Evolutionary conservation across 192 early-diverging fungal genomes (phyloP), one percentile per base, ranked within the genome.

Genomic region (Rhizoclosmatium sp.): DNA sequence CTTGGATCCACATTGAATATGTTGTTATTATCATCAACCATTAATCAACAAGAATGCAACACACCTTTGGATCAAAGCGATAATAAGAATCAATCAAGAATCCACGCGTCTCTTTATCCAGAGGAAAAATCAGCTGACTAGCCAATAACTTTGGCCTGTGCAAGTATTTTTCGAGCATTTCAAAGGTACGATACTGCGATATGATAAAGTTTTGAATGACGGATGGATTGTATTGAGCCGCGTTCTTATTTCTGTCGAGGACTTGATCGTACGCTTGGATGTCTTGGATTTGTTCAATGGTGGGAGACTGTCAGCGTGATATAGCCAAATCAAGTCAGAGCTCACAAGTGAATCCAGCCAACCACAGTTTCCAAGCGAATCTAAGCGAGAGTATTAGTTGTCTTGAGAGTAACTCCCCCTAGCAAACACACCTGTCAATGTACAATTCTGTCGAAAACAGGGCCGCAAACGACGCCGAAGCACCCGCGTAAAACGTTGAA

Each of bases 41-140:
- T 31, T 0, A 31, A 31, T 31, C 3, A 14, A 0, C 31, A 31
- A 31, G 31, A 31, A 31, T 31, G 31, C 31, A 31, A 31, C 31
- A 64, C 39, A 89, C 87, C 41, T 68, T 58, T 39, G 71, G 76
- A 19, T 85, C 82, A 67, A 87, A 86, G 40, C 58, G 31, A 72
- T 90, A 90, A 76, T 88, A 90, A 14, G 84, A 76, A 54, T 84
- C 80, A 48, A 89, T 85, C 31, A 89, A 75, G 41, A 60, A 83
- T 47, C 66, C 23, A 41, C 61, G 68, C 3, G 81, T 85, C 19
- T 68, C 48, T 9, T 54, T 23, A 31, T 81, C 39, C 7, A 87
- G 69, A 9, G 84, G 80, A 70, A 83, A 89, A 59, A 87, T 78
- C 12, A 86, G 77, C 59, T 87, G 82, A 64, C 21, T 73, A 46